Evolutionary conservation across 768 basidiomycete genomes (phyloP), one percentile per base, ranked within the genome.

Genomic region (Antrodiella citrinella): DNA sequence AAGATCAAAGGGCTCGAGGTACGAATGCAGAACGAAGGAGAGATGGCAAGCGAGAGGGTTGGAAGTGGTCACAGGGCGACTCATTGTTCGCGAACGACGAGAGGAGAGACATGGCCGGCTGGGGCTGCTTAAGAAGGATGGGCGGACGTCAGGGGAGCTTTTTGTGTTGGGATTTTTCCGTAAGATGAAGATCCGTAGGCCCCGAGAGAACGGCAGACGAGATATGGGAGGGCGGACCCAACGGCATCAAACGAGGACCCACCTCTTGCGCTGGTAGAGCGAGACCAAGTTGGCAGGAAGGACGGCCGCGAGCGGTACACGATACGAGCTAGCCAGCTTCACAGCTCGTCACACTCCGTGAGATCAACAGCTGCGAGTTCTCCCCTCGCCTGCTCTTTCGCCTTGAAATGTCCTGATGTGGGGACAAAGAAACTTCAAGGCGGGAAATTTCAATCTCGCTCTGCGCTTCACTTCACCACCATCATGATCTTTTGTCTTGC

Each of bases 361-460:
- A 20, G 20, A 15, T 13, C 12, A 26, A 35, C 3, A 26, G n/a
- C 26, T 19, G 35, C 21, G n/a, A 35, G 43, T 10, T 23, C 22
- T 24, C 23, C 18, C n/a, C 18, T 26, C n/a, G 11, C 4, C 26
- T 25, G 38, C 30, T 35, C 30, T 35, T 26, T 44, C 48, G 38
- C 52, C 47, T 53, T 53, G 38, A 53, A 21, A 44, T 53, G 39
- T 35, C 52, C 52, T n/a, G 48, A 46, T 50, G n/a, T 18, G 44
- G 52, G 30, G 46, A 52, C 51, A 52, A 47, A 52, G 51, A 42
- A n/a, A n/a, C n/a, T n/a, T n/a, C n/a, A n/a, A n/a, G n/a, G n/a
- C n/a, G 10, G 11, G 51, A 11, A 38, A 38, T 10, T 38, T 10
- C 10, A 38, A 18, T 18, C 10, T 10, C 10, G 10, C 35, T 10